Percentiles rank a stretch among this genome's conserved stretches.
phyloP scores from a whole-genome alignment of 495 filamentous ascomycete species.

The Cryomyces minteri region DNA sequence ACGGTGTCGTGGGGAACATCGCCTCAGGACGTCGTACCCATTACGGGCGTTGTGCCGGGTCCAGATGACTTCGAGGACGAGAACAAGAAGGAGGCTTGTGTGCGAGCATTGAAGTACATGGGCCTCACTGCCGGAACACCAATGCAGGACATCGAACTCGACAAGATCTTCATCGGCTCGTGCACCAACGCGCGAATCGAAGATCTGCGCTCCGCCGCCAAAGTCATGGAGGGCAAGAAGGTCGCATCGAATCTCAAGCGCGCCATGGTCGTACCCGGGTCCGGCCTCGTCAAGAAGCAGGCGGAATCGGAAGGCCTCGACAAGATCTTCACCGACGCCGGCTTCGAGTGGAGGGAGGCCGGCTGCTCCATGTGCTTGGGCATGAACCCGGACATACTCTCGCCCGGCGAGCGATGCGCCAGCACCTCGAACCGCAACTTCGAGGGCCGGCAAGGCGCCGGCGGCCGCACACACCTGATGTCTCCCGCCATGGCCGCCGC shows the following conservation, averaged over 20 bases:
- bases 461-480: constrained; percentile 88
- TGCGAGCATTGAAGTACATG: constrained; percentile 88
- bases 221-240: constrained; percentile 70
- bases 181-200: constrained; percentile 97
- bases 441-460: constrained; percentile 87
- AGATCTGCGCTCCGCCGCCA: constrained; percentile 76
- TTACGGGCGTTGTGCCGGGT: constrained; percentile 74
- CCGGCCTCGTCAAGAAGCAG: constrained; percentile 83
- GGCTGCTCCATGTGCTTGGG: constrained; percentile 98
- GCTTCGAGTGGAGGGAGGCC: constrained; percentile 96
- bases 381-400: constrained; percentile 98
- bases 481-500: constrained; percentile 93
- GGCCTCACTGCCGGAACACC: constrained; percentile 66
- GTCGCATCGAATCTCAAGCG: constrained; percentile 75
- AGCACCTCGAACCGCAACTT: constrained; percentile 96
- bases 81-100: constrained; percentile 56
- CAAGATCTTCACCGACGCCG: constrained; percentile 77
- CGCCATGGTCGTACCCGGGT: constrained; percentile 92
- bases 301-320: constrained; percentile 86
- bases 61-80: constrained; percentile 71
- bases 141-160: constrained; percentile 77
- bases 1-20: constrained; percentile 96
- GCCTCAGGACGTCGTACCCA: constrained; percentile 87
- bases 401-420: constrained; percentile 82
- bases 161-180: constrained; percentile 96